Percentiles rank a stretch among this genome's conserved stretches.
These are phyloP conservation scores for Solanum microdontum DNA, from an alignment of 257 asterid species.

Conservation along the genomic window DNA sequence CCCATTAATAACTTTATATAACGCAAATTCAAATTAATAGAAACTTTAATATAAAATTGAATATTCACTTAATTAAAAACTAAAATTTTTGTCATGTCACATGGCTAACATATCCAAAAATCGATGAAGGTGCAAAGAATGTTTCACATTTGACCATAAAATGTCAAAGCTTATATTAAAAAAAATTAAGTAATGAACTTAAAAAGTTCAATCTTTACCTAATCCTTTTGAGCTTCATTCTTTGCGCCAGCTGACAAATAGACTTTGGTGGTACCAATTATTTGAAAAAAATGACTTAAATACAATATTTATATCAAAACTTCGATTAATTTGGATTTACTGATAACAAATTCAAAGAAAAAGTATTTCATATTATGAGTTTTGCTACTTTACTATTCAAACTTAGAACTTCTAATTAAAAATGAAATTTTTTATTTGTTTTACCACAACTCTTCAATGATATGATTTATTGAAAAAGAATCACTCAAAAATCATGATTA, in stretches of 20 bases:
- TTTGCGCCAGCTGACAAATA: neutral
- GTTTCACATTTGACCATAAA: neutral
- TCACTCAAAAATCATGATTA: neutral
- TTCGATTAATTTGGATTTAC: neutral
- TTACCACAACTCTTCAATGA: neutral
- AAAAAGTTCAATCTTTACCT: neutral
- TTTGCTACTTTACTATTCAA: neutral
- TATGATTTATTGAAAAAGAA: neutral
- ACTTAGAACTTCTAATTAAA: neutral
- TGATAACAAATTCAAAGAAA: neutral
- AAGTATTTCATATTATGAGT: neutral
- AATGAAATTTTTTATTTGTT: rapidly evolving
- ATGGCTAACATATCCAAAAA: neutral
- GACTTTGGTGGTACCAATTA: neutral
- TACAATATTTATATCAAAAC: neutral
- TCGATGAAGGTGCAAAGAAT: neutral
- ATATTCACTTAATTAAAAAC: neutral
- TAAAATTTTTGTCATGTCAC: neutral
- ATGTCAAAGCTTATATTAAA: neutral
- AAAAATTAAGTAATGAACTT: neutral
- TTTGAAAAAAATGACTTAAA: neutral
- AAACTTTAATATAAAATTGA: neutral
- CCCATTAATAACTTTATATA: neutral
- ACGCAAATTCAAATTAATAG: neutral
- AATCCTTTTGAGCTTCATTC: neutral